phyloP scores from a whole-genome alignment of 768 basidiomycete species.

The Calocybe gangraenosa region DNA sequence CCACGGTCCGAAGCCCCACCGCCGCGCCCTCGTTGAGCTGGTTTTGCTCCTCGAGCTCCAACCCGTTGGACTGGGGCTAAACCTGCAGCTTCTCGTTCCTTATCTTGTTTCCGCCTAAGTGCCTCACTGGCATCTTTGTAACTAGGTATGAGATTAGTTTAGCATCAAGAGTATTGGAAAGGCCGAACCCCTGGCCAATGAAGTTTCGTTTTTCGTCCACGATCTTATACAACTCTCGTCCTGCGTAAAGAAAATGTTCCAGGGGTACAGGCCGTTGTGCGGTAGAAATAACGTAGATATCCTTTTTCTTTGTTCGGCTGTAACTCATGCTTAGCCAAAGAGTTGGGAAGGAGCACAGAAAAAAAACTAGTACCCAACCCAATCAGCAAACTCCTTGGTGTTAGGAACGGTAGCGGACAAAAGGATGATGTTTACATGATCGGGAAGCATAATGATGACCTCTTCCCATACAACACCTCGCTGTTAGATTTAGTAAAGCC shows the following conservation, averaged over 20 bases:
- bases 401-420: slow-evolving; percentile 98
- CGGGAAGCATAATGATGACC: slow-evolving; percentile 99
- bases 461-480: slow-evolving; percentile 99
- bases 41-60: slow-evolving; percentile 72
- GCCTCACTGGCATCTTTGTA: slow-evolving; percentile 91
- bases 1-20: slow-evolving; percentile 39
- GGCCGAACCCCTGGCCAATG: slow-evolving; percentile 60
- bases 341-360: neutral
- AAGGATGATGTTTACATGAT: slow-evolving; percentile 96
- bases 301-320: slow-evolving; percentile 98
- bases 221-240: slow-evolving; percentile 90
- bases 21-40: slow-evolving; percentile 51
- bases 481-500: slow-evolving; percentile 35
- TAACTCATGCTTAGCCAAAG: slow-evolving; percentile 5
- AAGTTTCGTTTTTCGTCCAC: slow-evolving; percentile 81
- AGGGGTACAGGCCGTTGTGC: slow-evolving; percentile 94
- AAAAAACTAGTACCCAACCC: slow-evolving; percentile 80
- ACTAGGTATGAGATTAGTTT: slow-evolving; percentile 32
- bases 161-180: no score
- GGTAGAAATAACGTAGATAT: slow-evolving; percentile 98
- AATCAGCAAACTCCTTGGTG: slow-evolving; percentile 96
- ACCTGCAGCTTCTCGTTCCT: slow-evolving; percentile 94
- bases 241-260: slow-evolving; percentile 95
- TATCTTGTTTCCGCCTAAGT: slow-evolving; percentile 91
- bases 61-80: slow-evolving; percentile 79